Percentiles rank a stretch among this genome's conserved stretches.
Evolutionary conservation across 2,329 filamentous ascomycete genomes (phyloP).

Genomic region (Xylaria digitata): DNA sequence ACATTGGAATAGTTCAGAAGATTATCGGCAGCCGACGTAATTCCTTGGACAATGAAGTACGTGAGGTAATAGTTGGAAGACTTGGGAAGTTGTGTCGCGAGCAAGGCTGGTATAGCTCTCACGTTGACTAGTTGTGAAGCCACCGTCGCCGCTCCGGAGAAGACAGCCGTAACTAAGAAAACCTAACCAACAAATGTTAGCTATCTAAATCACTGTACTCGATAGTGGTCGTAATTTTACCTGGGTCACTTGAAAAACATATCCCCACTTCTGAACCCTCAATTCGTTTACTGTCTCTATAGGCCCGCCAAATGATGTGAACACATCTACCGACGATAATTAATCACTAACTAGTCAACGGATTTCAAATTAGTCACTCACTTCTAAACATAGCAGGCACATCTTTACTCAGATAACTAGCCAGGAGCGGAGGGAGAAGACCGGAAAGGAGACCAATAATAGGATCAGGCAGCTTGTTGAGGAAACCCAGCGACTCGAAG

Average conservation of each 20-base stretch:
- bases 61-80: constrained; percentile 83
- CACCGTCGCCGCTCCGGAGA: constrained; percentile 65
- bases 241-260: constrained; percentile 78
- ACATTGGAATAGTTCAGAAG: constrained; percentile 72
- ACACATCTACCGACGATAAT: constrained; percentile 63
- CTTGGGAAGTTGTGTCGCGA: constrained; percentile 72
- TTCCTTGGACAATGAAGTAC: constrained; percentile 80
- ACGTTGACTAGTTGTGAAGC: constrained; percentile 46
- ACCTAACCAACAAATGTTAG: constrained; percentile 65
- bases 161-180: constrained; percentile 83
- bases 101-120: constrained; percentile 57
- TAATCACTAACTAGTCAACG: not conserved
- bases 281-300: constrained; percentile 79
- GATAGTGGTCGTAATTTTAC: not conserved
- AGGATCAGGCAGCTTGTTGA: constrained; percentile 73
- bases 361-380: constrained; percentile 52
- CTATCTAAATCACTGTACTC: not conserved
- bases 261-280: constrained; percentile 82
- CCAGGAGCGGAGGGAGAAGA: constrained; percentile 80
- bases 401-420: constrained; percentile 84
- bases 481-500: constrained; percentile 78
- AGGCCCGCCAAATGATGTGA: constrained; percentile 76
- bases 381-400: constrained; percentile 81
- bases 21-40: constrained; percentile 74
- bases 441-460: constrained; percentile 86